phyloP scores from a whole-genome alignment of 73 alveolate species.

The Durusdinium trenchii region DNA sequence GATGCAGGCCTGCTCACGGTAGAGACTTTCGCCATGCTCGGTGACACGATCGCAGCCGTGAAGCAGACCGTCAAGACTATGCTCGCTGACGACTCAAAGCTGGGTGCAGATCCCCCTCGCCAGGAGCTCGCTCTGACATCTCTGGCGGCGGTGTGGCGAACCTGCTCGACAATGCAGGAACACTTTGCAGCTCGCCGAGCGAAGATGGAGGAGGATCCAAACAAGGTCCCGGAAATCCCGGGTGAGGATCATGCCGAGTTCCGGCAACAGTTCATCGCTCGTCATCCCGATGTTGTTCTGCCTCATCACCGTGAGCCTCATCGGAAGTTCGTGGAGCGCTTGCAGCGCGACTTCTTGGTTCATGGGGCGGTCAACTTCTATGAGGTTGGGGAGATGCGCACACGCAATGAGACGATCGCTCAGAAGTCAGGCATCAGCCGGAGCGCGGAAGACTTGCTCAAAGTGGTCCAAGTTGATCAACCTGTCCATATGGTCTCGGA shows the following conservation, averaged over 20 bases:
- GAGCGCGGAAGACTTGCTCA: neutral
- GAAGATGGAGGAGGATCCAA: conserved; percentile 9
- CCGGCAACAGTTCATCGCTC: neutral
- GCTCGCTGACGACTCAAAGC: neutral
- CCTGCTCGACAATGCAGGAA: neutral
- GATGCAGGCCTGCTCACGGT: neutral
- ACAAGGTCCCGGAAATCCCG: neutral
- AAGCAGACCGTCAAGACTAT: neutral
- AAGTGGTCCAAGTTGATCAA: neutral
- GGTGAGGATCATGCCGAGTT: too few relatives aligned
- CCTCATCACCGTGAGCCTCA: neutral
- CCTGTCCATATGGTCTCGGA: neutral
- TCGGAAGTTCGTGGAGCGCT: too few relatives aligned
- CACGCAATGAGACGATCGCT: neutral
- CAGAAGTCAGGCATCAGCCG: neutral
- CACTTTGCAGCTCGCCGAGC: neutral
- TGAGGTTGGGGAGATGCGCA: conserved; percentile 46
- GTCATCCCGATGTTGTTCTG: neutral
- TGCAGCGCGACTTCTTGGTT: neutral
- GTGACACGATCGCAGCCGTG: neutral
- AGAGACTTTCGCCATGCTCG: neutral
- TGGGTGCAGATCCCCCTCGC: neutral
- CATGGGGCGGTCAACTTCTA: conserved; percentile 28
- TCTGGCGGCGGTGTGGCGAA: neutral
- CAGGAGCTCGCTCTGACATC: neutral